Conservation (phyloP, 2,329 filamentous ascomycete genomes). For the Xylaria multiplex region DNA sequence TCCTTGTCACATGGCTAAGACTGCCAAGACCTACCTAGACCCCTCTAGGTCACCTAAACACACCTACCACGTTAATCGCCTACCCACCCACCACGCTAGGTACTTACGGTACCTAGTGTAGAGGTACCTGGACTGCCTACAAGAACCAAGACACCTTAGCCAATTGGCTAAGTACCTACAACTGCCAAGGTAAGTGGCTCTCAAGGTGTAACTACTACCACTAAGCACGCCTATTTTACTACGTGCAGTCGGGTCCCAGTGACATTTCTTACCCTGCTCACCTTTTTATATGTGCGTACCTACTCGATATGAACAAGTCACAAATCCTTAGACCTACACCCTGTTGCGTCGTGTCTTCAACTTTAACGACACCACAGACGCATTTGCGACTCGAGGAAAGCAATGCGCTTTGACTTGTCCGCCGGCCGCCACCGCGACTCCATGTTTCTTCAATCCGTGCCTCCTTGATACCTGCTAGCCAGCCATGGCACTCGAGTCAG, state of each 20-base stretch:
- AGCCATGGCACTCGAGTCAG: conserved; percentile 72
- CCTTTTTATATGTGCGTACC: background rate
- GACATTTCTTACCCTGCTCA: background rate
- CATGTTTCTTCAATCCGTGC: conserved; percentile 42
- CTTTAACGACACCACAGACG: conserved; percentile 23
- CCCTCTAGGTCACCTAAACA: no score
- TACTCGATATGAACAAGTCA: no score
- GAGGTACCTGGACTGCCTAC: no score
- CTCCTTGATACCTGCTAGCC: conserved; percentile 45
- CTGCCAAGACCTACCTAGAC: no score
- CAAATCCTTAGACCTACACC: conserved; percentile 1
- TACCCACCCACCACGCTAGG: no score
- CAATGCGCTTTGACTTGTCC: conserved; percentile 44
- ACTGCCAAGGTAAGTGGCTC: background rate
- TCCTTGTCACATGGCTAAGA: no score
- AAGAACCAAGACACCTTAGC: background rate
- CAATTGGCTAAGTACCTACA: background rate
- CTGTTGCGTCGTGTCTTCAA: conserved; percentile 40
- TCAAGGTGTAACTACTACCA: background rate
- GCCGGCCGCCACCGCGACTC: conserved; percentile 38
- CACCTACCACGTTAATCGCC: no score
- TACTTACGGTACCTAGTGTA: background rate
- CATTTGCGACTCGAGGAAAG: conserved; percentile 42
- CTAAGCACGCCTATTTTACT: background rate
- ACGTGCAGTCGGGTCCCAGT: background rate